Percentiles rank a stretch among this genome's conserved stretches.
Conservation (phyloP, 140 eudicot species). For the Anethum foeniculum region DNA sequence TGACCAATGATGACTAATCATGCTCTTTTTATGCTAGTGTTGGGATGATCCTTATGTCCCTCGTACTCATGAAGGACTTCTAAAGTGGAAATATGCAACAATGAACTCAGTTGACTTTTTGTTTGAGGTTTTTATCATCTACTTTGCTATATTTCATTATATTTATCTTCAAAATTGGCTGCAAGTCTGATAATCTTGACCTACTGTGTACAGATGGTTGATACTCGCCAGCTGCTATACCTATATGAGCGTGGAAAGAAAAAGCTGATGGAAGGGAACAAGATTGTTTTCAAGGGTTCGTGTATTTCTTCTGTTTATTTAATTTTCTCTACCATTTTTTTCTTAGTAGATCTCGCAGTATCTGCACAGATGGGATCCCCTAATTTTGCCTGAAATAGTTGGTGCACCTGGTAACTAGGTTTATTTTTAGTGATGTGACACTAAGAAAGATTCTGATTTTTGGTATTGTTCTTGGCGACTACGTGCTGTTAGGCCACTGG, state of each 20-base stretch:
- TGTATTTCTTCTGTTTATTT: conserved; percentile 10
- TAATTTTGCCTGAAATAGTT: background rate
- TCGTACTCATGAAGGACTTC: conserved; percentile 93
- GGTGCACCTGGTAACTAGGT: background rate
- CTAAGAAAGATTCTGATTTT: background rate
- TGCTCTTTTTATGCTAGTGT: conserved; percentile 41
- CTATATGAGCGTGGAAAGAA: conserved; percentile 81
- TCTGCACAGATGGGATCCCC: background rate
- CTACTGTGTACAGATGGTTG: conserved; percentile 48
- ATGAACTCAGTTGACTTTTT: conserved; percentile 96
- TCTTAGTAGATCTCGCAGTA: background rate
- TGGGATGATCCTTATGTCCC: conserved; percentile 99
- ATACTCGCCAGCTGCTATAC: conserved; percentile 61
- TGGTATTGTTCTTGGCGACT: background rate
- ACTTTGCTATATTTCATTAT: background rate
- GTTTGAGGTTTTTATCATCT: conserved; percentile 56
- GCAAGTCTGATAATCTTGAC: conserved; percentile 12
- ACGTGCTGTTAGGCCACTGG: background rate
- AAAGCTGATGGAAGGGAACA: conserved; percentile 76
- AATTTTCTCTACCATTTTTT: background rate
- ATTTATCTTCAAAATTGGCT: background rate
- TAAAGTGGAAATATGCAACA: conserved; percentile 93
- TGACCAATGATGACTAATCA: background rate
- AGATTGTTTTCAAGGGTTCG: conserved; percentile 67
- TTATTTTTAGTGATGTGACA: background rate